Conservation (phyloP, 2,329 filamentous ascomycete species). For the Ophiocordyceps sinensis region DNA sequence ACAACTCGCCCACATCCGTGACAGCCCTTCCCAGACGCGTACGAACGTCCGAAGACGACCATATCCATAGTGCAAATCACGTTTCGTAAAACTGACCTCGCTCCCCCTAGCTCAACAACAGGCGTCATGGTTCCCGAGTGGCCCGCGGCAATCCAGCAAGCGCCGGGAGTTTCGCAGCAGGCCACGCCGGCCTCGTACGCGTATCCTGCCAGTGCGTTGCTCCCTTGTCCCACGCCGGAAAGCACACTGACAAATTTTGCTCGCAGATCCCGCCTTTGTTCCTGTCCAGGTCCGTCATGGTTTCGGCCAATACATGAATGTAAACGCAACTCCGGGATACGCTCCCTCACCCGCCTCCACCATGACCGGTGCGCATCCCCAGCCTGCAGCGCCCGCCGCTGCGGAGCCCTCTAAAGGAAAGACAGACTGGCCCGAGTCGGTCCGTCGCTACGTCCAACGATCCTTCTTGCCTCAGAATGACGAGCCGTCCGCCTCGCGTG, state of each 20-base stretch:
- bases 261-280: slow-evolving; percentile 39
- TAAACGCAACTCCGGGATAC: slow-evolving; percentile 18
- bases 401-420: slow-evolving; percentile 35
- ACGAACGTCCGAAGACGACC: background rate
- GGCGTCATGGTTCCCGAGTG: slow-evolving; percentile 23
- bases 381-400: slow-evolving; percentile 14
- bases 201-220: slow-evolving; percentile 24
- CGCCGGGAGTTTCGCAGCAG: slow-evolving; percentile 26
- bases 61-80: slow-evolving; percentile 4
- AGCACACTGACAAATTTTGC: slow-evolving; percentile 10
- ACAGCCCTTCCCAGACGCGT: background rate
- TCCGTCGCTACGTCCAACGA: slow-evolving; percentile 77
- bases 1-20: background rate
- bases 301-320: slow-evolving; percentile 31
- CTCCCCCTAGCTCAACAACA: background rate
- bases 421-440: slow-evolving; percentile 67
- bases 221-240: background rate
- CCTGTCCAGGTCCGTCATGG: slow-evolving; percentile 47
- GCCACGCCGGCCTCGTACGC: slow-evolving; percentile 19
- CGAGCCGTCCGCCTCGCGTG: slow-evolving; percentile 42
- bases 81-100: slow-evolving; percentile 2
- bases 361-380: slow-evolving; percentile 14
- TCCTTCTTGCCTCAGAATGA: slow-evolving; percentile 68
- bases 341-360: slow-evolving; percentile 11
- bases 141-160: slow-evolving; percentile 20